phyloP scores from a whole-genome alignment of 2,329 filamentous ascomycete genomes.

The Eutypa lata region DNA sequence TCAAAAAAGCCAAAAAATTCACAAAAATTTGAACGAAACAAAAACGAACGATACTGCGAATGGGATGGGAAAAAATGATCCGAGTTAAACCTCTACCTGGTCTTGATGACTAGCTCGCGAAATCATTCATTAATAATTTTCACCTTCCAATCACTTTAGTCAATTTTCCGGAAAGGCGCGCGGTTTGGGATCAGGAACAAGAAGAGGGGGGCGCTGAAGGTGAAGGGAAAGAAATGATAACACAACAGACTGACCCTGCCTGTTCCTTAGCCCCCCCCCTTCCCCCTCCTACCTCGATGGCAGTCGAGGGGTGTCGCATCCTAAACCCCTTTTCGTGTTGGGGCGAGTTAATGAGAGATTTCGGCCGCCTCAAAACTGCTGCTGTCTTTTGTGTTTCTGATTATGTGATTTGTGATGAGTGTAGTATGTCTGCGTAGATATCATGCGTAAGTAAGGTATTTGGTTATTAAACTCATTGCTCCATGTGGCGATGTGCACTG shows the following conservation, averaged over 20 bases:
- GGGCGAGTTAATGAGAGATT: conserved; percentile 35
- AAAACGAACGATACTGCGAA: conserved; percentile 15
- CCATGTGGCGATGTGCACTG: too few species aligned
- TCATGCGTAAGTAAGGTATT: too few species aligned
- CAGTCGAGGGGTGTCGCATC: conserved; percentile 16
- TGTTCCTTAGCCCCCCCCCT: not conserved
- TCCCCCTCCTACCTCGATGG: conserved; percentile 22
- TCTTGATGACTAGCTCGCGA: conserved; percentile 18
- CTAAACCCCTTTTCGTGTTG: conserved; percentile 25
- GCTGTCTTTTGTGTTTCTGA: not conserved
- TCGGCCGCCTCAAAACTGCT: conserved; percentile 32
- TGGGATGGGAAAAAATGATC: conserved; percentile 5
- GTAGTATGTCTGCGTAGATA: too few species aligned
- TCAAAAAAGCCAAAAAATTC: conserved; percentile 4
- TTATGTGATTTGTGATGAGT: conserved; percentile 5
- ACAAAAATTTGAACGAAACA: conserved; percentile 5
- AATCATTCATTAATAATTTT: too few species aligned
- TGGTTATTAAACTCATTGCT: too few species aligned
- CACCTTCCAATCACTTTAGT: not conserved
- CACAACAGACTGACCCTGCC: not conserved
- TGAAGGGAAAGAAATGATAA: too few species aligned
- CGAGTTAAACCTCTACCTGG: conserved; percentile 12
- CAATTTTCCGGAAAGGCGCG: too few species aligned
- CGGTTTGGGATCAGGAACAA: conserved; percentile 8
- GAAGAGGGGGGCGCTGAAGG: conserved; percentile 5